Evolutionary conservation across 257 asterid species (phyloP).

Genomic region (Apocynum venetum): DNA sequence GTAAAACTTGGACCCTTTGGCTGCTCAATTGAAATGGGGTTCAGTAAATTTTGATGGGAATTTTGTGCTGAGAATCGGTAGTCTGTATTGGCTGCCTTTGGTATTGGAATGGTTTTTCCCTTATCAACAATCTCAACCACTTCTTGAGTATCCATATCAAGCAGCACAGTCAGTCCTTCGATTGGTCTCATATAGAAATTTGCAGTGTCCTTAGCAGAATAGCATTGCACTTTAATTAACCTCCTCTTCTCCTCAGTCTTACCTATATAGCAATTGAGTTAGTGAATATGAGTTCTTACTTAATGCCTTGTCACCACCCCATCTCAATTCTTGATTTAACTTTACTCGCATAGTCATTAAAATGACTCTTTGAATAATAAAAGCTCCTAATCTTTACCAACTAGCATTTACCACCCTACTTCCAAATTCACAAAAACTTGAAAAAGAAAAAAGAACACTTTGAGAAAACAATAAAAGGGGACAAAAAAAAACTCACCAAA

Average conservation of each 20-base stretch:
- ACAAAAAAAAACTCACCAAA: conserved; percentile 44
- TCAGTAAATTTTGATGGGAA: conserved; percentile 43
- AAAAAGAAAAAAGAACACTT: no score
- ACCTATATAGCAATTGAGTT: conserved; percentile 30
- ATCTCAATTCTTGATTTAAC: no score
- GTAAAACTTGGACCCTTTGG: conserved; percentile 94
- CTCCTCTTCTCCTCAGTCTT: conserved; percentile 70
- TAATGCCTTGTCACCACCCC: no score
- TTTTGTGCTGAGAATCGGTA: conserved; percentile 69
- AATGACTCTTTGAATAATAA: no score
- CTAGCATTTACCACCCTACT: no score
- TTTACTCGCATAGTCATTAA: no score
- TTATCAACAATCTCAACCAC: conserved; percentile 57
- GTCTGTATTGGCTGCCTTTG: conserved; percentile 76
- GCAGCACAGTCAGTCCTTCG: conserved; percentile 80
- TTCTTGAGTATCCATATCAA: conserved; percentile 69
- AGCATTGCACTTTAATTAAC: conserved; percentile 77
- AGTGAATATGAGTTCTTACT: no score
- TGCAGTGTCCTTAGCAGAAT: conserved; percentile 68
- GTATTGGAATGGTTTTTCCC: conserved; percentile 70
- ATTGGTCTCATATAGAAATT: conserved; percentile 98
- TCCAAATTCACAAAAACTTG: no score
- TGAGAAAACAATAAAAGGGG: not conserved
- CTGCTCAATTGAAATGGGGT: conserved; percentile 92
- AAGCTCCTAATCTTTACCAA: no score